Base-by-base conservation (phyloP, 2,329 filamentous ascomycete species). In the Diaporthe citriasiana region DNA sequence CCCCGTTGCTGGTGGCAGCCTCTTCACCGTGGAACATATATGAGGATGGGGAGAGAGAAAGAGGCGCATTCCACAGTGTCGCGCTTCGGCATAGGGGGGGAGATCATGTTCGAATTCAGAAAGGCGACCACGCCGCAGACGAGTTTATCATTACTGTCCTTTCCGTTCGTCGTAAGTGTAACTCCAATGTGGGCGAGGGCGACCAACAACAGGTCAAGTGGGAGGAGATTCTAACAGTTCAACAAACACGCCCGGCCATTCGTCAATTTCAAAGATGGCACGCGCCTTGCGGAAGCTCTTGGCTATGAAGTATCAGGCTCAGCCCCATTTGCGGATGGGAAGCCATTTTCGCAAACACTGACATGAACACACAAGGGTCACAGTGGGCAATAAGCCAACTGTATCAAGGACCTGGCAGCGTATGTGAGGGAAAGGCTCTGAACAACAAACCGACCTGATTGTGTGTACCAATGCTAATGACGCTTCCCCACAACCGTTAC, bases 391-490 rank as follows among this genome's bases (percentile, higher is more conserved):
- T 45, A 45, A 50, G 27, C 4, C 27, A 35, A 22, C 12, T 7
- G 9, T 3, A 4, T 19, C 22, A 38, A 22, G 27, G 15, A n/a
- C 30, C 50, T 15, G 33, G 35, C 19, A 19, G 45, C 19, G 19
- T n/a, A 27, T 63, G 2, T 30, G 25, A 47, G 35, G 15, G 1
- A 38, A 6, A 25, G 45, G n/a, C 5, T 22, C 8, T 33, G 63
- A 19, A 51, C 40, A 40, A 33, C 19, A 10, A 35, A 19, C 22
- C 40, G 25, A 33, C 63, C 47, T 53, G 33, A 27, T 51, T 40
- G n/a, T 68, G n/a, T 68, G 15, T 30, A 27, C 33, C n/a, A 51
- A 53, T 68, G n/a, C 15, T 27, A 50, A 68, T 53, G 63, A 51
- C 22, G 33, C 47, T 33, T 51, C 47, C 30, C 27, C 53, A 47